Base-by-base conservation (phyloP, 108 stramenopile genomes). In the Schizochytrium sp. region DNA sequence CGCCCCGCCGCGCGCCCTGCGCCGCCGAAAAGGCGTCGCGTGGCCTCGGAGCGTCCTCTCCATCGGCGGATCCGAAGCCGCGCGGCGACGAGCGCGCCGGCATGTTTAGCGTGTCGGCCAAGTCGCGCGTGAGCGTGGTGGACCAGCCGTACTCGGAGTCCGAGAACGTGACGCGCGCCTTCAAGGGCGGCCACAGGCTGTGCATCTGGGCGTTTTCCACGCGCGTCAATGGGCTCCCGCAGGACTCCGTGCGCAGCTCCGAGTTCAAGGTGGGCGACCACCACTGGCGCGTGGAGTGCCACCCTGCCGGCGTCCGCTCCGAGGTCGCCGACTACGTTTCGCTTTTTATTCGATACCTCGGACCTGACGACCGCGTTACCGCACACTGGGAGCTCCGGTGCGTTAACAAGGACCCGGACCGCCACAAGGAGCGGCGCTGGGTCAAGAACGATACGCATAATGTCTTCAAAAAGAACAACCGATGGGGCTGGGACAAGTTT, bases 401-500 rank as follows among this genome's bases (percentile, higher is more conserved):
- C 76, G 76, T 83, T 0, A 83, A 83, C 4, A 47, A 83, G 51
- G 76, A 53, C 25, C 18, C 76, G 10, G 76, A 83, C 25, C 48
- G 51, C 48, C 45, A 47, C 51, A 83, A 53, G 48, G 76, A 83
- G 76, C 45, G 51, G 45, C 48, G 76, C 76, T 83, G 76, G 76
- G 51, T 53, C 51, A 83, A 83, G 51, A 53, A 53, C 51, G 76
- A 83, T 34, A 12, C 45, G 45, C 76, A 53, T 3, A 83, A 83
- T 45, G 23, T 53, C 48, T 83, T 83, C 51, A 83, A 83, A 23
- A 47, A 53, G 51, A 53, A 53, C 25, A 47, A 53, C 25, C 76
- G 51, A 10, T 83, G 76, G 76, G 76, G 76, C n/a, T 83, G 76
- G 76, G 51, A 53, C 76, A 83, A 83, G 76, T 83, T 83, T 23